Evolutionary conservation across 768 basidiomycete genomes (phyloP), one percentile per base, ranked within the genome.

Genomic region (Boletellus emodensis): DNA sequence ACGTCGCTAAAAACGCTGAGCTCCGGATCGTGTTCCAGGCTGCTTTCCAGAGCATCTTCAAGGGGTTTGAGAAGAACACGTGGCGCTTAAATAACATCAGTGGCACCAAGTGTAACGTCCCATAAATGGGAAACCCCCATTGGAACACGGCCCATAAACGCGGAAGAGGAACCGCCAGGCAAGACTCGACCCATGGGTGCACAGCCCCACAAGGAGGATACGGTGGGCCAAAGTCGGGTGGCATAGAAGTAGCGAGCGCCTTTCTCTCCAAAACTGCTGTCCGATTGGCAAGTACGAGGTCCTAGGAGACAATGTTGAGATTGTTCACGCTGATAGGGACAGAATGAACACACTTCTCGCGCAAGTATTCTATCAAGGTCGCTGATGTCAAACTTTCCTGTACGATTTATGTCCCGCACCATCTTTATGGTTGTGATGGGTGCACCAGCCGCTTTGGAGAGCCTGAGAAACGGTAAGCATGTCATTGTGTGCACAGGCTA

Each of bases 41-140:
- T 0, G 88, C 83, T 51, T 75, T 80, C 9, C 82, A 62, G 1
- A 93, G 67, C 71, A 94, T 84, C 37, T 71, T 72, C 18, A 75
- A 65, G 0, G 94, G 94, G 58, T 84, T 80, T 38, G 78, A 73
- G 43, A 77, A 60, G 64, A 95, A 88, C 0, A 73, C 68, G 22
- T 77, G 75, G 35, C 86, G 75, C 59, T 90, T 89, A 68, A 98
- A 91, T 5, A 96, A 71, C 11, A 97, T 71, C 41, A 85, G 77
- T 1, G 95, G 94, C 26, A 96, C 80, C 52, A 96, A 79, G 66
- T 97, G 95, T 30, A 98, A 70, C 0, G 91, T 93, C 18, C 90
- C 85, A 59, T 98, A 98, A 36, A 86, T 81, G 3, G 83, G 87
- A 39, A 87, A 65, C 71, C 89, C 92, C 87, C 80, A 94, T 70